Percentiles rank a stretch among this genome's conserved stretches.
Conservation (phyloP, 2,329 filamentous ascomycete species). For the Monilinia fructigena region DNA sequence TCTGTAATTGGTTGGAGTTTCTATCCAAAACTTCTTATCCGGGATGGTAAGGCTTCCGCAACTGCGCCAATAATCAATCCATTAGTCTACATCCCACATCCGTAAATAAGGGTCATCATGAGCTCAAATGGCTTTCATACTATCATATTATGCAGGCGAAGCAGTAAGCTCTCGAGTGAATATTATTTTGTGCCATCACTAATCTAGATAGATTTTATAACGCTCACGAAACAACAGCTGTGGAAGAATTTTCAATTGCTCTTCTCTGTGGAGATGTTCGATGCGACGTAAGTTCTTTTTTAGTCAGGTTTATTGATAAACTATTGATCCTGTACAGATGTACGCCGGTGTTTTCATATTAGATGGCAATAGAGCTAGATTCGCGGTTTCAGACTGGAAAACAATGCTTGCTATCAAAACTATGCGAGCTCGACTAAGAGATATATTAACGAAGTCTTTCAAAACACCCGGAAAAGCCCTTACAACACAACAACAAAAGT, state of each 20-base stretch:
- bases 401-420: constrained; percentile 85
- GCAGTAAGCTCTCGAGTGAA: constrained; percentile 52
- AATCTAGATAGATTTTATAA: constrained; percentile 65
- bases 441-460: constrained; percentile 71
- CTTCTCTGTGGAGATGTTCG: constrained; percentile 86
- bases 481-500: constrained; percentile 67
- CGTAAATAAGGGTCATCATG: constrained; percentile 72
- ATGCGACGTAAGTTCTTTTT: constrained; percentile 62
- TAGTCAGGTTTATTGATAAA: constrained; percentile 23
- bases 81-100: constrained; percentile 86
- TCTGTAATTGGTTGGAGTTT: constrained; percentile 92
- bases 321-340: constrained; percentile 52
- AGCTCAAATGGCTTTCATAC: constrained; percentile 82
- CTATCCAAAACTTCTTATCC: constrained; percentile 86
- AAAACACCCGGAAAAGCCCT: constrained; percentile 62
- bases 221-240: constrained; percentile 81
- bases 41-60: constrained; percentile 83
- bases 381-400: constrained; percentile 85
- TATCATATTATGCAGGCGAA: constrained; percentile 97
- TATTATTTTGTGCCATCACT: constrained; percentile 16
- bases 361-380: constrained; percentile 82
- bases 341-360: constrained; percentile 84
- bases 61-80: constrained; percentile 87
- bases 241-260: constrained; percentile 78
- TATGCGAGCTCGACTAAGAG: constrained; percentile 69